phyloP scores from a whole-genome alignment of 345 rosid genomes.

The Lepidium africanum region DNA sequence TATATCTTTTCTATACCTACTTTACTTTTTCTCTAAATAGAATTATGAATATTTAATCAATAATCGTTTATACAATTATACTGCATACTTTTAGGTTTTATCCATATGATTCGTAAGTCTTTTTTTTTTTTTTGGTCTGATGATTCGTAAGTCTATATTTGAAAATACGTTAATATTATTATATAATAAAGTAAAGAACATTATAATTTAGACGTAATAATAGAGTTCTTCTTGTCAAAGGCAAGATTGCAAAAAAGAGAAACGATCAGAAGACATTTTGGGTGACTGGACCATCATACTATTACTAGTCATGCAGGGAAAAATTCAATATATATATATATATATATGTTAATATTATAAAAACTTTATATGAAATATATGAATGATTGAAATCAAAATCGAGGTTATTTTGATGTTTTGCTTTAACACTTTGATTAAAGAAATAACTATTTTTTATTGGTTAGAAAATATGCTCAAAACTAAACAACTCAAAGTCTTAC shows the following conservation, averaged over 20 bases:
- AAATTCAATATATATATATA: not conserved
- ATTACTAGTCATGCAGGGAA: conserved; percentile 11
- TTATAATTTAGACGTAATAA: conserved; percentile 20
- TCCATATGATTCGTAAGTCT: not conserved
- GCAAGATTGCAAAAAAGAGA: conserved; percentile 1
- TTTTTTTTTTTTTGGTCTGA: no score
- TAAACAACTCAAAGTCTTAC: no score
- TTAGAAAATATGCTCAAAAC: no score
- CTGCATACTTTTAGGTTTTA: not conserved
- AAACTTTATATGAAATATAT: not conserved
- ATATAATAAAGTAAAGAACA: not conserved
- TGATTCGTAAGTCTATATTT: not conserved
- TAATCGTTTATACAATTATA: not conserved
- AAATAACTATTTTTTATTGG: no score
- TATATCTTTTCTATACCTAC: not conserved
- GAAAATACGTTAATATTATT: not conserved
- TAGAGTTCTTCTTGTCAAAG: conserved; percentile 10
- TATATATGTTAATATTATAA: not conserved
- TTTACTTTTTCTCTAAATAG: not conserved
- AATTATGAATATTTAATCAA: not conserved
- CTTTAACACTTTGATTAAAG: no score
- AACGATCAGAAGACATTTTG: conserved; percentile 5
- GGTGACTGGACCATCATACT: not conserved
- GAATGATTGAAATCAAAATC: no score
- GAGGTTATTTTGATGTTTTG: no score